A percentile compares a stretch with the other conserved stretches of the same genome.
These are phyloP conservation scores for Hamiltosporidium tvaerminnensis DNA, from an alignment of 371 early-diverging fungal species.

Conservation along the genomic window DNA sequence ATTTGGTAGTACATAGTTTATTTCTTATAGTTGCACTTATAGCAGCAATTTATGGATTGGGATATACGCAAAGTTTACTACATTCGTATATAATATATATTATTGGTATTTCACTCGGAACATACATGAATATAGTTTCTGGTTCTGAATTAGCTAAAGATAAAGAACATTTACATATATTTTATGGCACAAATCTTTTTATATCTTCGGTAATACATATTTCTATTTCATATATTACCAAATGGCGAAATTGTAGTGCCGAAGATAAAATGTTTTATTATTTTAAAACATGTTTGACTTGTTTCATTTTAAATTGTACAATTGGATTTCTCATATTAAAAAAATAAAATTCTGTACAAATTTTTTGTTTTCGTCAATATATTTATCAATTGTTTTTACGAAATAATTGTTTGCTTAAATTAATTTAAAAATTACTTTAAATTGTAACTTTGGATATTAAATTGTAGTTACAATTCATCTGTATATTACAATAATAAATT, in stretches of 20 bases:
- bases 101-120: slow-evolving; percentile 7
- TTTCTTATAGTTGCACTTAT: background rate
- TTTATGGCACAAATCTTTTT: slow-evolving; percentile 22
- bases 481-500: no score
- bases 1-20: background rate
- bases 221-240: slow-evolving; percentile 13
- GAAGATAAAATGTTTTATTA: slow-evolving; percentile 9
- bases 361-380: no score
- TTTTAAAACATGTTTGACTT: background rate
- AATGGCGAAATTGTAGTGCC: slow-evolving; percentile 3
- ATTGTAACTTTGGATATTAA: no score
- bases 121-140: slow-evolving; percentile 1
- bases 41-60: slow-evolving; percentile 1
- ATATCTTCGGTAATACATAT: slow-evolving; percentile 29
- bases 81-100: slow-evolving; percentile 23
- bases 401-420: no score
- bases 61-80: slow-evolving; percentile 3
- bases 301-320: background rate
- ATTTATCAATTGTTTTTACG: no score
- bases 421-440: no score
- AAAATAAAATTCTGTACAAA: no score
- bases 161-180: slow-evolving; percentile 6
- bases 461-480: no score
- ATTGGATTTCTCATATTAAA: no score
- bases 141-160: slow-evolving; percentile 4